These are phyloP conservation scores for Plicaturopsis crispa DNA, from an alignment of 768 basidiomycete genomes.

Conservation along the genomic window DNA sequence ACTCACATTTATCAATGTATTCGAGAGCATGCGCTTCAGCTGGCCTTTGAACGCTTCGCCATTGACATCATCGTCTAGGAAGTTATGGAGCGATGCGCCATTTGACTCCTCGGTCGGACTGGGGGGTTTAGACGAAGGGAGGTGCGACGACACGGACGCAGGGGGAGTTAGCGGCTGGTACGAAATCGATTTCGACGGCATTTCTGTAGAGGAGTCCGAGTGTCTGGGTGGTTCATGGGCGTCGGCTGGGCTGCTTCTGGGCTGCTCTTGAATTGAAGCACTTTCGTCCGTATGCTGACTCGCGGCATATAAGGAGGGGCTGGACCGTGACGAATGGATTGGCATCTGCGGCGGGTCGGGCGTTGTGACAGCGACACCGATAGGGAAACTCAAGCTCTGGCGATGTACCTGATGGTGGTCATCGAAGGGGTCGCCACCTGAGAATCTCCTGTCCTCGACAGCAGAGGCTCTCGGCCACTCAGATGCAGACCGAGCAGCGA, in stretches of 20 bases:
- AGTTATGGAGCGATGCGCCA: too few species aligned
- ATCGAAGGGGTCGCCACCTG: conserved; percentile 32
- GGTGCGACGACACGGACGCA: conserved; percentile 28
- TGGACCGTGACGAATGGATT: conserved; percentile 32
- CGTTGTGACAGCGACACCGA: conserved; percentile 16
- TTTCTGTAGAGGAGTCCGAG: conserved; percentile 15
- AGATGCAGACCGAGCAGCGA: too few species aligned
- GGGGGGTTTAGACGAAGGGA: too few species aligned
- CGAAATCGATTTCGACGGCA: conserved; percentile 4
- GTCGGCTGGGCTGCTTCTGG: too few species aligned
- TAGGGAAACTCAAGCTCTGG: conserved; percentile 6
- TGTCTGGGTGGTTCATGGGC: too few species aligned
- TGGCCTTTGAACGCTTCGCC: too few species aligned
- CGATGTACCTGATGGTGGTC: conserved; percentile 13
- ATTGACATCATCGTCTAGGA: too few species aligned
- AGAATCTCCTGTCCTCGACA: too few species aligned
- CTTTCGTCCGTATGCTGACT: conserved; percentile 28
- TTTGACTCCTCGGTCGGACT: too few species aligned
- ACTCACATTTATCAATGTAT: too few species aligned
- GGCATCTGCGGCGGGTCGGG: conserved; percentile 15
- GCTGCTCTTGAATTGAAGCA: conserved; percentile 13
- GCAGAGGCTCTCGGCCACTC: too few species aligned
- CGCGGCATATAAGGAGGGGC: conserved; percentile 43
- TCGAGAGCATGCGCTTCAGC: too few species aligned
- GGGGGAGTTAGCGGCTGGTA: conserved; percentile 34